phyloP scores from a whole-genome alignment of 169 alveolate species.

The Eimeria praecox region DNA sequence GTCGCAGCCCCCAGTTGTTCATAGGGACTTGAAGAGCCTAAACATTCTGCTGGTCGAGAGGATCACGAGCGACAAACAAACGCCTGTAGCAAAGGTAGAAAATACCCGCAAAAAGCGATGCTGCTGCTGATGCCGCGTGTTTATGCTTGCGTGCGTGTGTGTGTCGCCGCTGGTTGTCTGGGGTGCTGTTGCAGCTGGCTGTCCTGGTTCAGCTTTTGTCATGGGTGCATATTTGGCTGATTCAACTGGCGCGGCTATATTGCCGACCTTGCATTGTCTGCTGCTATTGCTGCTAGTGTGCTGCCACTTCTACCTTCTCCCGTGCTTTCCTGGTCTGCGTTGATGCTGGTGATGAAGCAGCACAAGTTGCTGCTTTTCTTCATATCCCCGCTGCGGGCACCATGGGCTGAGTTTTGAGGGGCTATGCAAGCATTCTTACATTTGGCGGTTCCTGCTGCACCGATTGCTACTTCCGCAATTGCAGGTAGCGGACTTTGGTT shows the following conservation, averaged over 20 bases:
- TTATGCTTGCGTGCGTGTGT: neutral
- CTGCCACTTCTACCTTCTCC: neutral
- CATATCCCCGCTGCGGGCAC: neutral
- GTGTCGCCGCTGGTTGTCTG: neutral
- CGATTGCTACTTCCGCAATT: neutral
- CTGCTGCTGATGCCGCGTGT: neutral
- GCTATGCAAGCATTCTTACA: neutral
- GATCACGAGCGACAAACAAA: conserved; percentile 78
- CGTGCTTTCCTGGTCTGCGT: neutral
- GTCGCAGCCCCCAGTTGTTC: conserved; percentile 92
- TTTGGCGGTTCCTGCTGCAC: neutral
- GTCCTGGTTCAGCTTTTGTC: neutral
- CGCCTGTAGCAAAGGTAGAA: conserved; percentile 79
- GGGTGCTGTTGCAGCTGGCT: neutral
- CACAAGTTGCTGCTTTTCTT: neutral
- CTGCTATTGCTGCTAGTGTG: neutral
- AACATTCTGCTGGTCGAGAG: conserved; percentile 89
- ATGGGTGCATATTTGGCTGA: neutral
- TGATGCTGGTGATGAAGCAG: neutral
- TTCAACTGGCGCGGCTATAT: neutral
- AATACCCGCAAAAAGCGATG: neutral
- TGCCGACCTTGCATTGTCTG: neutral
- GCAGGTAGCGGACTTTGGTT: conserved; percentile 83
- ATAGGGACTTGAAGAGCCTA: conserved; percentile 94
- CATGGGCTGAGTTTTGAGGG: neutral